These are phyloP conservation scores for Cryptococcus sp. DNA, from an alignment of 1,284 basidiomycete species.

Conservation along the genomic window DNA sequence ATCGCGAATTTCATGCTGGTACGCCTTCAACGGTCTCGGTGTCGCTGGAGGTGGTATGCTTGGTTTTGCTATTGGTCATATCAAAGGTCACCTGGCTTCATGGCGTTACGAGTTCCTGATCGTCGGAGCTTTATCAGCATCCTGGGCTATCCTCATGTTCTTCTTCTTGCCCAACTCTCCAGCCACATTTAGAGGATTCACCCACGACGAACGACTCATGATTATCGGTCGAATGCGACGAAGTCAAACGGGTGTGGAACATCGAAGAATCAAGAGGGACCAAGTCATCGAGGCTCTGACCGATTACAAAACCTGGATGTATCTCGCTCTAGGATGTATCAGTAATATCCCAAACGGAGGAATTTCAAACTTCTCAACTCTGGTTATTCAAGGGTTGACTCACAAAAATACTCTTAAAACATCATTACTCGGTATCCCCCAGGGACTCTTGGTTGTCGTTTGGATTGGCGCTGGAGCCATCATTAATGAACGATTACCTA, in stretches of 20 bases:
- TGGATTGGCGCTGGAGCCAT: slow-evolving; percentile 39
- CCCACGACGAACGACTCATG: slow-evolving; percentile 45
- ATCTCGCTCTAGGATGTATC: slow-evolving; percentile 39
- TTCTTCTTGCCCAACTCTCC: slow-evolving; percentile 45
- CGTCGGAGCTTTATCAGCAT: slow-evolving; percentile 40
- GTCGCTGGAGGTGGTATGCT: slow-evolving; percentile 43
- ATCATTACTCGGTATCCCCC: slow-evolving; percentile 43
- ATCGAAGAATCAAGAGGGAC: slow-evolving; percentile 44
- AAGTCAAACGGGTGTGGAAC: slow-evolving; percentile 49
- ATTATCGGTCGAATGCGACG: slow-evolving; percentile 47
- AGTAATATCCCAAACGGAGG: slow-evolving; percentile 47
- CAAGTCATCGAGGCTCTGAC: slow-evolving; percentile 47
- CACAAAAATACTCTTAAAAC: slow-evolving; percentile 40
- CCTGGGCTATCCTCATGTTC: slow-evolving; percentile 38
- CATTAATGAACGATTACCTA: slow-evolving; percentile 38
- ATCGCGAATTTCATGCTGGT: slow-evolving; percentile 40
- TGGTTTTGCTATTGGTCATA: slow-evolving; percentile 32
- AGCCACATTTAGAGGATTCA: slow-evolving; percentile 37
- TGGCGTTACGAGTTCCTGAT: slow-evolving; percentile 49
- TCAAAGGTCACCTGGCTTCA: slow-evolving; percentile 39
- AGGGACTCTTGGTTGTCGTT: slow-evolving; percentile 34
- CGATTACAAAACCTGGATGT: slow-evolving; percentile 42
- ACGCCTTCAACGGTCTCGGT: slow-evolving; percentile 44
- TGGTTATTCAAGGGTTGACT: slow-evolving; percentile 43
- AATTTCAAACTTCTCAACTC: slow-evolving; percentile 45